phyloP scores from a whole-genome alignment of 176 grass and related monocot genomes.

The Musa acuminata region DNA sequence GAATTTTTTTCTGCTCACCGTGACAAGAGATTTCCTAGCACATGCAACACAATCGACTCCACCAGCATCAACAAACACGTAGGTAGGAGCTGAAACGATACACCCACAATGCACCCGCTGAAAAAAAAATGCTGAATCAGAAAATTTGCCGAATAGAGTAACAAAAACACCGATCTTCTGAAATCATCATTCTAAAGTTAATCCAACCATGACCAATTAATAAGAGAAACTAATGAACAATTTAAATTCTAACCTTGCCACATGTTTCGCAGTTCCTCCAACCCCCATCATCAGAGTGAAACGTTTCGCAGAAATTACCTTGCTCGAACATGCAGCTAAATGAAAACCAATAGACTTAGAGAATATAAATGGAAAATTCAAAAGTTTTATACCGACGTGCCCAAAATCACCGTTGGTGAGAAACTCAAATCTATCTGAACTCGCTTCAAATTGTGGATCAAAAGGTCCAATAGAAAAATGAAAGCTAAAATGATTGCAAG shows the following conservation, averaged over 20 bases:
- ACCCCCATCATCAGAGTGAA: conserved; percentile 73
- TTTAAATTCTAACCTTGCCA: conserved; percentile 55
- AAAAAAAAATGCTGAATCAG: neutral
- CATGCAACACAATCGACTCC: conserved; percentile 78
- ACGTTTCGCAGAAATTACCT: conserved; percentile 88
- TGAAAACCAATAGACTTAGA: conserved; percentile 25
- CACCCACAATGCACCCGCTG: conserved; percentile 95
- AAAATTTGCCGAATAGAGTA: neutral
- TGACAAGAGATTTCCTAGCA: conserved; percentile 38
- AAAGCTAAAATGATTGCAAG: neutral
- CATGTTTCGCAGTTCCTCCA: conserved; percentile 93
- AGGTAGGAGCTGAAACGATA: conserved; percentile 72
- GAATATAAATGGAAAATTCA: conserved; percentile 11
- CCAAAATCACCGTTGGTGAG: neutral
- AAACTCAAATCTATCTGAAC: neutral
- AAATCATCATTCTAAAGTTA: neutral
- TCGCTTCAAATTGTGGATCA: neutral
- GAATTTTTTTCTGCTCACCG: conserved; percentile 20
- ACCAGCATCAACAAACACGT: conserved; percentile 68
- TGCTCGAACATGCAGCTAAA: conserved; percentile 53
- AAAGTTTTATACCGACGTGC: neutral
- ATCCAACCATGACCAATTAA: conserved; percentile 4
- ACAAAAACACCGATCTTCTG: neutral
- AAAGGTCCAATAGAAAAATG: neutral
- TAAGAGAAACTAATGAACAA: neutral